Evolutionary conservation across 257 asterid genomes (phyloP).

Genomic region (Marsdenia floribunda): DNA sequence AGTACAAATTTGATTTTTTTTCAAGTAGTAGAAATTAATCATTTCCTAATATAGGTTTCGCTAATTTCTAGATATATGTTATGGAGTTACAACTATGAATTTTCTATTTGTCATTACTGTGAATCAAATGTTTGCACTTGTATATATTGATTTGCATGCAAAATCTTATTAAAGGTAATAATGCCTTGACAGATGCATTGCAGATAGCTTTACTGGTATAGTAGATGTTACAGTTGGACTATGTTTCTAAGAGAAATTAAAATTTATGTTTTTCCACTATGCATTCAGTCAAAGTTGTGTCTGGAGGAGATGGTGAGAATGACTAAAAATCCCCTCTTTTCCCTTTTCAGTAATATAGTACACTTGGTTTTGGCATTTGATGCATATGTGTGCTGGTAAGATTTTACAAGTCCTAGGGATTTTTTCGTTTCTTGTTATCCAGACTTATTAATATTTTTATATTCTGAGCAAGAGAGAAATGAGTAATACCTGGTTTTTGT

Average conservation of each 20-base stretch:
- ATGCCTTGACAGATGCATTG: not conserved
- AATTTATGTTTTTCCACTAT: not conserved
- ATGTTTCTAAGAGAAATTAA: not conserved
- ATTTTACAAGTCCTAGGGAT: not conserved
- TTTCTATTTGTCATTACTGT: not conserved
- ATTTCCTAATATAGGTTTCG: not conserved
- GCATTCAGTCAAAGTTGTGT: not conserved
- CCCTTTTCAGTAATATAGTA: not conserved
- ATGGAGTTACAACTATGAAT: too few relatives aligned
- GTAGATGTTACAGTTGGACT: not conserved
- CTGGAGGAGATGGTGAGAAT: not conserved
- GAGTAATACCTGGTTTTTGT: not conserved
- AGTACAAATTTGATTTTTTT: not conserved
- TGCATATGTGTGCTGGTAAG: too few relatives aligned
- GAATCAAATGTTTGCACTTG: not conserved
- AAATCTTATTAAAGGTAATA: too few relatives aligned
- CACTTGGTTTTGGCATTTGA: not conserved
- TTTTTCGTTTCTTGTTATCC: not conserved
- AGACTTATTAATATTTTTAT: not conserved
- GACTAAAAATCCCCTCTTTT: not conserved
- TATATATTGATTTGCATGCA: not conserved
- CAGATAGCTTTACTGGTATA: not conserved
- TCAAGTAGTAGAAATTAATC: not conserved
- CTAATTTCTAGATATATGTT: not conserved
- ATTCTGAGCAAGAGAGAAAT: not conserved